Evolutionary conservation across 1,284 basidiomycete genomes (phyloP).

Genomic region (Heimioporus retisporus): DNA sequence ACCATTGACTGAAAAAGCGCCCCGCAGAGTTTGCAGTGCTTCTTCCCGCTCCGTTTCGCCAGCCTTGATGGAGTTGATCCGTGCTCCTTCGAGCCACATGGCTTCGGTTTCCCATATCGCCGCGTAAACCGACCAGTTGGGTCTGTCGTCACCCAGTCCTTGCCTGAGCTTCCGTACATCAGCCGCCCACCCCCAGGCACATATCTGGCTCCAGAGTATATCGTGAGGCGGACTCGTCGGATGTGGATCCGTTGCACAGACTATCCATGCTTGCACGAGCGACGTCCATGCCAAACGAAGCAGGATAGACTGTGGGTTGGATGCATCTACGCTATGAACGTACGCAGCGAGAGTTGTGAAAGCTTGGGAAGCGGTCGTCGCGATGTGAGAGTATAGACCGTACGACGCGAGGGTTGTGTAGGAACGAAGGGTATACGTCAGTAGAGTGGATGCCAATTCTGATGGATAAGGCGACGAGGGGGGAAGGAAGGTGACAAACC

Average conservation of each 20-base stretch:
- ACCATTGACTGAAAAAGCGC: conserved; percentile 53
- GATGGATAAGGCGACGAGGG: conserved; percentile 58
- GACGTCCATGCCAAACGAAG: conserved; percentile 61
- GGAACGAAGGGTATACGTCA: conserved; percentile 70
- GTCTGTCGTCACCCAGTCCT: conserved; percentile 27
- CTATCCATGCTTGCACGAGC: conserved; percentile 79
- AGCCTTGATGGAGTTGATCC: conserved; percentile 73
- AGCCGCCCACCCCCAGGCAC: conserved; percentile 79
- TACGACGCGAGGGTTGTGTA: conserved; percentile 81
- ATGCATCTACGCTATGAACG: conserved; percentile 34
- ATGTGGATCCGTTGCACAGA: conserved; percentile 92
- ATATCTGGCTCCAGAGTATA: conserved; percentile 90
- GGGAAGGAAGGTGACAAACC: conserved; percentile 77
- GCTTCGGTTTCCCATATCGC: conserved; percentile 67
- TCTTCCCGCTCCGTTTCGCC: conserved; percentile 71
- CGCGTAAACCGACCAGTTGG: conserved; percentile 47
- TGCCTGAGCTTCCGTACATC: conserved; percentile 56
- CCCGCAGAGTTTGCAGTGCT: conserved; percentile 46
- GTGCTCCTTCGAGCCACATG: conserved; percentile 81
- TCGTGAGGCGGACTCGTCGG: conserved; percentile 88
- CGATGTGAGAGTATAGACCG: conserved; percentile 78
- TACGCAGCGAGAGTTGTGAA: conserved; percentile 59
- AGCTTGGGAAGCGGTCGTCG: conserved; percentile 69
- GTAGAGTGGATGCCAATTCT: conserved; percentile 59
- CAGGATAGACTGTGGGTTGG: conserved; percentile 13